Base-by-base conservation (phyloP, 164 flowering plant genomes). In the Malania oleifera region DNA sequence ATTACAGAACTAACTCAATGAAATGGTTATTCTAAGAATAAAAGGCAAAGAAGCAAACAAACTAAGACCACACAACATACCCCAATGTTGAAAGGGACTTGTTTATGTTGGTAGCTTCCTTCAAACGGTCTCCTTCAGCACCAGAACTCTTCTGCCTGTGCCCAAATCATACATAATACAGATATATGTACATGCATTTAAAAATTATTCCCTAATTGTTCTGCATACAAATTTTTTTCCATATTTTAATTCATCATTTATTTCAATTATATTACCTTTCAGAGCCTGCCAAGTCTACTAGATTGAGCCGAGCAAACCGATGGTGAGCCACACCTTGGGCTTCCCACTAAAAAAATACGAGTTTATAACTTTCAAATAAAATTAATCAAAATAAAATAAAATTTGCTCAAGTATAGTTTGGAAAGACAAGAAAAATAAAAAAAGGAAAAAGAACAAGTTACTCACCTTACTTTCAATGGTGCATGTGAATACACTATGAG, bases 61-160 rank as follows among this genome's bases (percentile, higher is more conserved):
- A 26, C 51, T 9, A 10, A 4, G n/a, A n/a, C n/a, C n/a, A n/a
- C n/a, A 48, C 17, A 57, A 63, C 78, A 56, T 31, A 95, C 99
- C 99, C 99, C 67, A 95, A 74, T 63, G 99, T 89, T 29, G 99
- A 95, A 76, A 95, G 96, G 3, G 99, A 95, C 63, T 91, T 95
- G 79, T 95, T 95, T 72, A 95, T 95, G 59, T 95, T 95, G 18
- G 98, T 87, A 49, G 99, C 99, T 81, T 95, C 99, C 69, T 89
- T 95, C 0, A 95, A 82, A 27, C 99, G 98, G 54, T 95, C 99
- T 29, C 99, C 99, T 76, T 95, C 99, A 57, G 99, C 99, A 26
- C 99, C 99, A 56, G 98, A 95, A 74, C 91, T 91, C 73, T 91
- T 95, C 62, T 95, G 99, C 85, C 99, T 95, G 72, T n/a, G 10